Percentiles rank a stretch among this genome's conserved stretches.
phyloP scores from a whole-genome alignment of 345 rosid genomes.

The Rhizophora apiculata region DNA sequence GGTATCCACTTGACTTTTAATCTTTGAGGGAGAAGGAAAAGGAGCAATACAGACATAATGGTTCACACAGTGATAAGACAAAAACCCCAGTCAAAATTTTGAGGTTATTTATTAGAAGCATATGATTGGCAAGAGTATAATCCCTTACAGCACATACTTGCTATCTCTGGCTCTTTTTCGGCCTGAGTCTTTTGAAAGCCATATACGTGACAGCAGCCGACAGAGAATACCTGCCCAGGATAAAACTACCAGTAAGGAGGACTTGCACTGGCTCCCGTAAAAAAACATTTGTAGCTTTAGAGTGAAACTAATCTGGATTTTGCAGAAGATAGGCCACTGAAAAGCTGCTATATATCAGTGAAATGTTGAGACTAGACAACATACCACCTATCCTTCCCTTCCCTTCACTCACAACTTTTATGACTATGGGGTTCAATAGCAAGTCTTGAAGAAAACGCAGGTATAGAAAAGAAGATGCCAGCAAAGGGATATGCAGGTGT shows the following conservation, averaged over 20 bases:
- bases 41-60: too few relatives aligned
- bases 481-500: not conserved
- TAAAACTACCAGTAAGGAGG: not conserved
- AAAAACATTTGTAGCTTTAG: not conserved
- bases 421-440: not conserved
- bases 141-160: not conserved
- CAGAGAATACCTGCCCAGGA: slow-evolving; percentile 70
- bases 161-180: slow-evolving; percentile 48
- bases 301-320: not conserved
- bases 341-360: not conserved
- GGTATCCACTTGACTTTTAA: too few relatives aligned
- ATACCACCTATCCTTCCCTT: not conserved
- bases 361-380: not conserved
- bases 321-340: not conserved
- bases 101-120: not conserved
- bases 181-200: slow-evolving; percentile 77
- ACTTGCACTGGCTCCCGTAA: not conserved
- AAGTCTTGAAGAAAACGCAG: not conserved
- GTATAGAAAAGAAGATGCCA: not conserved
- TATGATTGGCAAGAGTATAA: not conserved
- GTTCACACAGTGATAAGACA: too few relatives aligned
- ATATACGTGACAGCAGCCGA: slow-evolving; percentile 91
- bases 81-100: too few relatives aligned
- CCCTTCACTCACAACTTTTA: not conserved
- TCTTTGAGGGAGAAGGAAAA: too few relatives aligned